Evolutionary conservation across 2,329 filamentous ascomycete species (phyloP).

Genomic region (Sclerotinia trifoliorum): DNA sequence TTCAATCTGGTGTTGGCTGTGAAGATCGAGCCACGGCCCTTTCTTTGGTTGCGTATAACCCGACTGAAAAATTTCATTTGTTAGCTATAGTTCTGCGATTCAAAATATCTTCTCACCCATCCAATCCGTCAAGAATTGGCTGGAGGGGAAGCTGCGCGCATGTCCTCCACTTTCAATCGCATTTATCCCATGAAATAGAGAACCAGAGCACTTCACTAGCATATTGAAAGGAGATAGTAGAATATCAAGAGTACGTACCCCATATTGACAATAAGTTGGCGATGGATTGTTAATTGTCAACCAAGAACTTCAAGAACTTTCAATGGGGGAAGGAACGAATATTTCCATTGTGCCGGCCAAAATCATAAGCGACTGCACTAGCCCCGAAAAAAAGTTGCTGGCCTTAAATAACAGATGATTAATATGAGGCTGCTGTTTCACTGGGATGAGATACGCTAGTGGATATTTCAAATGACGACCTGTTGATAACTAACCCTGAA

Average conservation of each 20-base stretch:
- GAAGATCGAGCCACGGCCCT: conserved; percentile 77
- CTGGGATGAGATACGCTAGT: conserved; percentile 18
- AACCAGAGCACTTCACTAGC: neutral
- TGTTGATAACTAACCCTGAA: neutral
- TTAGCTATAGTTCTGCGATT: conserved; percentile 19
- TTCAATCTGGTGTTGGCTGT: conserved; percentile 81
- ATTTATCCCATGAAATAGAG: neutral
- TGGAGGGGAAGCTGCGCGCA: neutral
- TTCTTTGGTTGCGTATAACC: conserved; percentile 76
- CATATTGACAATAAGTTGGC: conserved; percentile 20
- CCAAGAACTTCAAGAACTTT: conserved; percentile 2
- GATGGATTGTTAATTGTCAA: conserved; percentile 18
- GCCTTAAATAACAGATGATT: neutral
- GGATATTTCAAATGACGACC: conserved; percentile 17
- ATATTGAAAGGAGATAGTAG: neutral
- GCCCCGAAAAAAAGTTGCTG: neutral
- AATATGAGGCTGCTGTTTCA: neutral
- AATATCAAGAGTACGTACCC: conserved; percentile 3
- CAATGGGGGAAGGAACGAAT: conserved; percentile 7
- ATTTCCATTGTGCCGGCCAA: conserved; percentile 19
- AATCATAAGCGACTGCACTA: conserved; percentile 20
- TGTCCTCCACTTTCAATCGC: neutral
- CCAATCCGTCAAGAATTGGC: neutral
- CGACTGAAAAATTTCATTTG: conserved; percentile 37
- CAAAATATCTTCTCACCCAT: neutral